These are phyloP conservation scores for Ceratocystis alfenasii DNA, from an alignment of 2,329 filamentous ascomycete genomes.

Conservation along the genomic window DNA sequence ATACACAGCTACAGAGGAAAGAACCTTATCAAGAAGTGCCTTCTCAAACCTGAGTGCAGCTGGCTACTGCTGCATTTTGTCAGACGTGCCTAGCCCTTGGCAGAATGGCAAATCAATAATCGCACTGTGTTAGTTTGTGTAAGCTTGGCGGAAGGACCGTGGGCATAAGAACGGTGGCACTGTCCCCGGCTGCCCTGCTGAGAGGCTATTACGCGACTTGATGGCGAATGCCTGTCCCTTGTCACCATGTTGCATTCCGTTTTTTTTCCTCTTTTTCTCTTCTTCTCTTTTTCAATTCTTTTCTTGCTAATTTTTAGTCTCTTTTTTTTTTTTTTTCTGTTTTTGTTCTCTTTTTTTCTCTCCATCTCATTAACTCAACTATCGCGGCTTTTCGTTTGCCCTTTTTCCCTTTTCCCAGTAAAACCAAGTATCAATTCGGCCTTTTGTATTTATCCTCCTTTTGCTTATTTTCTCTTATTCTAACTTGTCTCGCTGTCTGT, in stretches of 20 bases:
- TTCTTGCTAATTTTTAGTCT: neutral
- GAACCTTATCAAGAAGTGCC: neutral
- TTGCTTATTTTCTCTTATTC: too few relatives aligned
- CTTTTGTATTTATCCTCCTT: too few relatives aligned
- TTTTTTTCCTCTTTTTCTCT: neutral
- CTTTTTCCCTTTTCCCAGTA: too few relatives aligned
- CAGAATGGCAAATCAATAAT: neutral
- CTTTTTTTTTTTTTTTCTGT: neutral
- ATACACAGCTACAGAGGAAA: too few relatives aligned
- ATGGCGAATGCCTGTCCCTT: conserved; percentile 4
- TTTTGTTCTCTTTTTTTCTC: neutral
- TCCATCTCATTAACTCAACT: neutral
- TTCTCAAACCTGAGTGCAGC: neutral
- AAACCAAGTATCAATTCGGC: too few relatives aligned
- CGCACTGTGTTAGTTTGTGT: neutral
- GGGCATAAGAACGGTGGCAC: neutral
- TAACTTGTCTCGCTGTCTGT: neutral
- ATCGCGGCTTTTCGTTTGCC: too few relatives aligned
- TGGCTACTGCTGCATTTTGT: neutral
- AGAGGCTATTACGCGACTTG: neutral
- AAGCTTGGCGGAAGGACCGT: neutral
- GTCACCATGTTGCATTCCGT: neutral
- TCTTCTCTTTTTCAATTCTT: neutral
- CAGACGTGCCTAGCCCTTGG: conserved; percentile 2
- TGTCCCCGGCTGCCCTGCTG: neutral